These are phyloP conservation scores for Cetraspora pellucida DNA, from an alignment of 192 early-diverging fungal species.

Conservation along the genomic window DNA sequence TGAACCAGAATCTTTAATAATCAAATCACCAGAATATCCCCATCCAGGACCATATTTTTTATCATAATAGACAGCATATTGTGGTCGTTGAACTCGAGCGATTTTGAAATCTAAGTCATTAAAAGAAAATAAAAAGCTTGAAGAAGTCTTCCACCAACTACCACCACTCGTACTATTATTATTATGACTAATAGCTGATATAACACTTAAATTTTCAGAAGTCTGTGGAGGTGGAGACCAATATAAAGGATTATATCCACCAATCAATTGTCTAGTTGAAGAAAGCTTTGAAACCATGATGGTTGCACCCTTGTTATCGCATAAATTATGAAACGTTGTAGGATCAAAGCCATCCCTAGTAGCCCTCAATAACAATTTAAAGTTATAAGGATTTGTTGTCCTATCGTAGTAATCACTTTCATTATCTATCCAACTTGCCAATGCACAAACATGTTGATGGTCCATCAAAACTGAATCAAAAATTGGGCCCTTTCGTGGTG, in stretches of 20 bases:
- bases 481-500: background rate
- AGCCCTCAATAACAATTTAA: slow-evolving; percentile 13
- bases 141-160: background rate
- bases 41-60: background rate
- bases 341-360: slow-evolving; percentile 10
- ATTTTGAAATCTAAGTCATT: background rate
- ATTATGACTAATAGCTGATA: background rate
- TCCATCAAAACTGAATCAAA: slow-evolving; percentile 4
- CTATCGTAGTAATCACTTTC: background rate
- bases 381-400: background rate
- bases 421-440: slow-evolving; percentile 15
- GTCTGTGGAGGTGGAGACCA: background rate
- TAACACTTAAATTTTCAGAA: background rate
- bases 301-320: slow-evolving; percentile 27
- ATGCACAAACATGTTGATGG: background rate
- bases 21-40: background rate
- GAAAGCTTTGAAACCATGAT: background rate
- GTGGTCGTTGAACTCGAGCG: background rate
- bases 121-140: background rate
- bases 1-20: background rate
- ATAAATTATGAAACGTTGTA: slow-evolving; percentile 16
- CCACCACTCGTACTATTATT: background rate
- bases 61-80: background rate
- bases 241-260: slow-evolving; percentile 29
- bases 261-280: background rate